Percentiles rank a stretch among this genome's conserved stretches.
phyloP scores from a whole-genome alignment of 2,329 filamentous ascomycete species.

The Curvularia lunata region DNA sequence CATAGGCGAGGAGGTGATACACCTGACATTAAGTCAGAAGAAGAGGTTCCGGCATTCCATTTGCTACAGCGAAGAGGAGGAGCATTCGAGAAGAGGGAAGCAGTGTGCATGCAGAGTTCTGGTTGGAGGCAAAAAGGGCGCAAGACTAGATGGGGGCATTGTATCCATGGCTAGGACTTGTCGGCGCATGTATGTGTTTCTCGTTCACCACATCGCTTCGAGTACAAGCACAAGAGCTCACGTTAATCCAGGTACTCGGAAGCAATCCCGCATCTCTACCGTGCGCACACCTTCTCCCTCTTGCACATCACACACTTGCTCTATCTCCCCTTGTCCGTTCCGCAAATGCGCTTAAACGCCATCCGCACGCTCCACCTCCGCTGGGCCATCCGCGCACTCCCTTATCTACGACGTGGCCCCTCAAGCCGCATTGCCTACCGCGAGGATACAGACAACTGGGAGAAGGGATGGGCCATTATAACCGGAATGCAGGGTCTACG shows the following conservation, averaged over 20 bases:
- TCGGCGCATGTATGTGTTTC: constrained; percentile 36
- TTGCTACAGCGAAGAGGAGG: constrained; percentile 26
- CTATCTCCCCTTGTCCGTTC: constrained; percentile 39
- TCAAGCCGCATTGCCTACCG: constrained; percentile 37
- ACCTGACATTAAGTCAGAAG: constrained; percentile 41
- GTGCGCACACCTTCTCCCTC: constrained; percentile 41
- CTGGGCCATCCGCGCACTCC: constrained; percentile 45
- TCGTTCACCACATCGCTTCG: background rate
- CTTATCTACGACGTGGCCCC: constrained; percentile 36
- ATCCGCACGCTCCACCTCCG: constrained; percentile 41
- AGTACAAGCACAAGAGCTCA: background rate
- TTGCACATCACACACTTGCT: constrained; percentile 44
- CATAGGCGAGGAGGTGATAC: constrained; percentile 37
- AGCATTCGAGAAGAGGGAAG: background rate
- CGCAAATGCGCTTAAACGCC: constrained; percentile 31
- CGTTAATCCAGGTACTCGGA: constrained; percentile 37
- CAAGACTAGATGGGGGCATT: constrained; percentile 19
- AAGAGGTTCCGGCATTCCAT: constrained; percentile 43
- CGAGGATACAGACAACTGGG: constrained; percentile 47
- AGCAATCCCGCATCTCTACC: constrained; percentile 39
- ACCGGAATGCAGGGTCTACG: constrained; percentile 35
- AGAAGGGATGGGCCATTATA: constrained; percentile 37
- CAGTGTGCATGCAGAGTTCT: constrained; percentile 41
- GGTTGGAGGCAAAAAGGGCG: constrained; percentile 32
- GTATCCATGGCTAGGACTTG: constrained; percentile 32